phyloP scores from a whole-genome alignment of 768 basidiomycete genomes.

The Coprinopsis marcescibilis region DNA sequence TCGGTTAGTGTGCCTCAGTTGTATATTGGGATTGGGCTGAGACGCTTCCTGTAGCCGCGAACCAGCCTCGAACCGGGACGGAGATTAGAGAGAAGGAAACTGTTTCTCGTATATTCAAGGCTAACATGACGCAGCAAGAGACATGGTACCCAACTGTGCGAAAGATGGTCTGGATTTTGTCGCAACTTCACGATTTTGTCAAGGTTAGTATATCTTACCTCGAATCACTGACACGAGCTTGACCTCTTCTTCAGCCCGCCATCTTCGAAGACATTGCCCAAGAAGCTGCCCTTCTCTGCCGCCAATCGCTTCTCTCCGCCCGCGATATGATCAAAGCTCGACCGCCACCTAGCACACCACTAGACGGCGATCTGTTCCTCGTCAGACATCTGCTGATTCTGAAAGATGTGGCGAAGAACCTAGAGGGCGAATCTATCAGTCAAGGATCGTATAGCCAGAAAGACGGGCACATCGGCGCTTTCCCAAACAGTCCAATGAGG shows the following conservation, averaged over 20 bases:
- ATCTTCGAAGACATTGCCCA: slow-evolving; percentile 97
- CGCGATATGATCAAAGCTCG: slow-evolving; percentile 56
- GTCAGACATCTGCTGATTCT: slow-evolving; percentile 85
- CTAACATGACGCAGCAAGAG: slow-evolving; percentile 45
- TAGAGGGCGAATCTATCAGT: slow-evolving; percentile 56
- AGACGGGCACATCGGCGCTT: neutral
- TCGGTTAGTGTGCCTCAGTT: slow-evolving; percentile 34
- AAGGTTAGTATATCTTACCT: slow-evolving; percentile 61
- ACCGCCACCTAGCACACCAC: slow-evolving; percentile 38
- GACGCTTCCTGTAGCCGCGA: slow-evolving; percentile 30
- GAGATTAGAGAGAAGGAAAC: slow-evolving; percentile 63
- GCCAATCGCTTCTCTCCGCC: slow-evolving; percentile 72
- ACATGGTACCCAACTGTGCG: slow-evolving; percentile 91
- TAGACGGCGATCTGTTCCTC: slow-evolving; percentile 83
- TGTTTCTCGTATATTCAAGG: slow-evolving; percentile 7
- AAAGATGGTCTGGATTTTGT: slow-evolving; percentile 88
- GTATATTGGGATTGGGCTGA: neutral
- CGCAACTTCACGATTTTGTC: slow-evolving; percentile 85
- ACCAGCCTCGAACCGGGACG: slow-evolving; percentile 35
- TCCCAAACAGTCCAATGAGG: slow-evolving; percentile 1
- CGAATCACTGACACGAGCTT: neutral
- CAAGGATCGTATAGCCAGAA: slow-evolving; percentile 14
- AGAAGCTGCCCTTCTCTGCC: slow-evolving; percentile 81
- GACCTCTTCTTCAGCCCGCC: slow-evolving; percentile 53
- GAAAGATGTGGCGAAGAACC: slow-evolving; percentile 73